A percentile compares a stretch with the other conserved stretches of the same genome.
phyloP scores from a whole-genome alignment of 768 basidiomycete species.

The Lentinula lateritia region DNA sequence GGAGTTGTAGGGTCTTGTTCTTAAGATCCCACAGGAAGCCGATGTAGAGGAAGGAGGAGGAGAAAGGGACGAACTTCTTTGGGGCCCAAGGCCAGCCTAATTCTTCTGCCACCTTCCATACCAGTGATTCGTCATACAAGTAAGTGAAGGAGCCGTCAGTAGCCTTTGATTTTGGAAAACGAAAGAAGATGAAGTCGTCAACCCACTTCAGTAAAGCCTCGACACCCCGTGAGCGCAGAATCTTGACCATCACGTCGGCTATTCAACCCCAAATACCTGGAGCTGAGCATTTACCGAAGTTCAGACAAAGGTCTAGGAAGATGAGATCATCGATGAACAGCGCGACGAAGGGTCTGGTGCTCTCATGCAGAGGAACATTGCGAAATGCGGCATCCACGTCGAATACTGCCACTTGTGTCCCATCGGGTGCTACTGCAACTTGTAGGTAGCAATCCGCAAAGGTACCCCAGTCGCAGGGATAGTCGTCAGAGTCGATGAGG shows the following conservation, averaged over 20 bases:
- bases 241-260: slow-evolving; percentile 24
- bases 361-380: slow-evolving; percentile 16
- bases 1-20: slow-evolving; percentile 23
- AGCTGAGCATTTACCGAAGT: slow-evolving; percentile 24
- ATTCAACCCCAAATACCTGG: slow-evolving; percentile 25
- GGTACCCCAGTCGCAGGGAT: background rate
- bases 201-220: too few relatives aligned
- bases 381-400: slow-evolving; percentile 33
- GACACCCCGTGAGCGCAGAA: slow-evolving; percentile 22
- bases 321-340: slow-evolving; percentile 16
- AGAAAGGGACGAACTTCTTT: slow-evolving; percentile 12
- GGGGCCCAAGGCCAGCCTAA: slow-evolving; percentile 20
- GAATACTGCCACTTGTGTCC: slow-evolving; percentile 18
- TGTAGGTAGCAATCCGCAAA: background rate
- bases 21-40: slow-evolving; percentile 31
- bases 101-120: slow-evolving; percentile 10
- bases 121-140: slow-evolving; percentile 11
- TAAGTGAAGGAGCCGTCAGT: background rate
- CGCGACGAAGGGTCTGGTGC: slow-evolving; percentile 20
- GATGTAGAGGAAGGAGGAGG: too few relatives aligned
- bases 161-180: slow-evolving; percentile 14
- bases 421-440: background rate
- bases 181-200: slow-evolving; percentile 23
- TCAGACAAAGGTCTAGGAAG: slow-evolving; percentile 22
- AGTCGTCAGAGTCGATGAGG: background rate